Base-by-base conservation (phyloP, 129 eudicot genomes). In the Escallonia rubra region DNA sequence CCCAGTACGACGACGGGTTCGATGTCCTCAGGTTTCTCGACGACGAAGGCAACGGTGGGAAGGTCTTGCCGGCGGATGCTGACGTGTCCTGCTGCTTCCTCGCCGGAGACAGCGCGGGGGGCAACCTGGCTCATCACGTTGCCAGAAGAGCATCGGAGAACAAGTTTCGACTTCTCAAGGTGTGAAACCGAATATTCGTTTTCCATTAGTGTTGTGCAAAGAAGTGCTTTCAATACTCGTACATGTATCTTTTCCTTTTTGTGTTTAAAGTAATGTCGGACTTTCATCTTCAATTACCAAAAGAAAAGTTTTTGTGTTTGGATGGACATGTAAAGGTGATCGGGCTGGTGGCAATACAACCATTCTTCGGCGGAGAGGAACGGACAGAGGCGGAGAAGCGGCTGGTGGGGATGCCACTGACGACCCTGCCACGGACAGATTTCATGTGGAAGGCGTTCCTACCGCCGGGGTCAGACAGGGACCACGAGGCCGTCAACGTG, bases 1-100 rank as follows among this genome's bases (percentile, higher is more conserved):
- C 74, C 43, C 78, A 73, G 49, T 73, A 72, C 56, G 79, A 78
- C 3, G 83, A 78, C 63, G 83, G 70, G 3, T 40, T 66, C 53
- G 65, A 62, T 9, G 67, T 63, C 41, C 71, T 78, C 44, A 68
- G 43, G 46, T 73, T 78, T 59, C 56, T 78, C 16, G 83, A 78
- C 40, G 14, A 12, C 10, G 8, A 43, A 12, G 59, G 61, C 45
- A 54, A 15, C 41, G 3, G 43, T 2, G 15, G 55, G 68, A 45
- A 63, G 3, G 43, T 65, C 8, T 50, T 66, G 61, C 71, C 71
- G 61, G 61, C 52, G n/a, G 14, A 42, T 66, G 71, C 71, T 13
- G 41, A 66, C 15, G 3, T 66, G 1, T 41, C 60, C 4, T 4
- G 49, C 7, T 66, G 61, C 34, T 66, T 66, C 6, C 34, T 69